Conservation (phyloP, 2,329 filamentous ascomycete species). For the Pseudonectria buxi region DNA sequence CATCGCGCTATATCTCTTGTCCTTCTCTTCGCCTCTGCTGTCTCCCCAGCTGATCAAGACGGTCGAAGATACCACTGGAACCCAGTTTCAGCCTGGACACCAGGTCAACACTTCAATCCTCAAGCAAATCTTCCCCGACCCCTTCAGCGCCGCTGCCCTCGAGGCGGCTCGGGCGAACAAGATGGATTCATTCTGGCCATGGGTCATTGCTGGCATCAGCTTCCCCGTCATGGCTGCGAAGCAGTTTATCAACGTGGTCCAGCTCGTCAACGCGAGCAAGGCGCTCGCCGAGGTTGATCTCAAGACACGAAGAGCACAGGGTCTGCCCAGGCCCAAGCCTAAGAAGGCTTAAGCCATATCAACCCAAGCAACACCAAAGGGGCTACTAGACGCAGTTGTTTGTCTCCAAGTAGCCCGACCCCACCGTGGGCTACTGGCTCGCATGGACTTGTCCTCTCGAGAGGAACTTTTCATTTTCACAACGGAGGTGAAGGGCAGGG, state of each 20-base stretch:
- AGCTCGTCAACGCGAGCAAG: slow-evolving; percentile 86
- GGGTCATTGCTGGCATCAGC: slow-evolving; percentile 72
- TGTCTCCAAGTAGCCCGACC: no score
- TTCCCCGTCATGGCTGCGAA: slow-evolving; percentile 85
- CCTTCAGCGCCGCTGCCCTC: slow-evolving; percentile 86
- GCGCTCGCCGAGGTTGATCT: slow-evolving; percentile 92
- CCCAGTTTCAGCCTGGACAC: slow-evolving; percentile 55
- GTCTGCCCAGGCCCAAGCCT: slow-evolving; percentile 41
- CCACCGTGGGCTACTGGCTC: no score
- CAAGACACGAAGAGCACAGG: slow-evolving; percentile 49
- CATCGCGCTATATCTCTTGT: slow-evolving; percentile 94
- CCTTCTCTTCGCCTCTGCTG: slow-evolving; percentile 85
- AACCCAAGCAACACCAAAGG: no score
- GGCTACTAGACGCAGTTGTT: no score
- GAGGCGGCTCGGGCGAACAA: slow-evolving; percentile 94
- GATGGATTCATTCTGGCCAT: slow-evolving; percentile 61
- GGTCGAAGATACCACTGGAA: slow-evolving; percentile 46
- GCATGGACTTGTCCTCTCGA: no score
- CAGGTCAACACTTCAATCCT: slow-evolving; percentile 65
- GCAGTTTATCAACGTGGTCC: slow-evolving; percentile 89
- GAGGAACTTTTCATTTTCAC: no score
- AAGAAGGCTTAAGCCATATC: slow-evolving; percentile 23
- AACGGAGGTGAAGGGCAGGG: no score
- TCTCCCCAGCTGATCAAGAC: slow-evolving; percentile 74
- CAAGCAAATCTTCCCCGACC: slow-evolving; percentile 73